These are phyloP conservation scores for Tylopilus subfusipes DNA, from an alignment of 768 basidiomycete genomes.

Conservation along the genomic window DNA sequence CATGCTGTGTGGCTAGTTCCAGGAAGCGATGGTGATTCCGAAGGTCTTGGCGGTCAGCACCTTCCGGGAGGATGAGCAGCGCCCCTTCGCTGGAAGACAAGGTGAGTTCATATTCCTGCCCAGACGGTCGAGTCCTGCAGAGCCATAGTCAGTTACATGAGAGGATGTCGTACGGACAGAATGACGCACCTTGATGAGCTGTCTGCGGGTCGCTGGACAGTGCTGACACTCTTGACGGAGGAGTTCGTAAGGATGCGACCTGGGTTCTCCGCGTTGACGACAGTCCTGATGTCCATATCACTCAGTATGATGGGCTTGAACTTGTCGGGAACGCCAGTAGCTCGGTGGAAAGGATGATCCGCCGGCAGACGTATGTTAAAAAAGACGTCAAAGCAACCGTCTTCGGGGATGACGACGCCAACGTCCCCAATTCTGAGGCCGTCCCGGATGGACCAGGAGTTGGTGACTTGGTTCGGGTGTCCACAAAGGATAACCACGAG, in stretches of 20 bases:
- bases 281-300: constrained; percentile 3
- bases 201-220: not conserved
- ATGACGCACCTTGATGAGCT: not conserved
- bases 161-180: not conserved
- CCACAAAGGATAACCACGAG: not conserved
- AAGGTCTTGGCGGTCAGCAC: constrained; percentile 22
- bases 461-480: not conserved
- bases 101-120: constrained; percentile 4
- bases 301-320: not conserved
- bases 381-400: constrained; percentile 34
- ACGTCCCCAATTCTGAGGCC: constrained; percentile 37
- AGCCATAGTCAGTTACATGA: not conserved
- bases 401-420: constrained; percentile 16
- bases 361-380: constrained; percentile 36
- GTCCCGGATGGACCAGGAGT: constrained; percentile 17
- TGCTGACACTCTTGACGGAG: constrained; percentile 1
- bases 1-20: constrained; percentile 19
- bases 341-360: constrained; percentile 21
- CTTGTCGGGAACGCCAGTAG: not conserved
- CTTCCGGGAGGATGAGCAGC: constrained; percentile 33
- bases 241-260: constrained; percentile 6
- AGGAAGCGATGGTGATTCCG: constrained; percentile 17
- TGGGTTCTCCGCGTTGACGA: constrained; percentile 1
- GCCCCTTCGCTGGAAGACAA: constrained; percentile 26
- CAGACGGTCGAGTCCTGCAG: not conserved